Base-by-base conservation (phyloP, 805 yeast species). In the Zygoascus bituminiphila region DNA sequence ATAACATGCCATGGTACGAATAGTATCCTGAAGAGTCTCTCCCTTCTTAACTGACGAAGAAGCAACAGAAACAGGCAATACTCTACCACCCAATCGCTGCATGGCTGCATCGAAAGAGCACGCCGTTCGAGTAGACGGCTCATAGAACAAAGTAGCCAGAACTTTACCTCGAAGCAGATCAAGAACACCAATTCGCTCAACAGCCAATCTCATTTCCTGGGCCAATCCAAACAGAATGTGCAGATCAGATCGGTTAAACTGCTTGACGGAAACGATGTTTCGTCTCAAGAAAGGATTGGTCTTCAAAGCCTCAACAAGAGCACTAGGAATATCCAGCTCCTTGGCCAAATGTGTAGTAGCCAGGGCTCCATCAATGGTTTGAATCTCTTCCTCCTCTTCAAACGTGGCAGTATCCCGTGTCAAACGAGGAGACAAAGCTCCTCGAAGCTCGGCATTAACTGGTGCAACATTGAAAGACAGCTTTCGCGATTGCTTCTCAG, bases 11-110 rank as follows among this genome's bases (percentile, higher is more conserved):
- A 93, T 75, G 12, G 97, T 81, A 69, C 98, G 81, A 57, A 93
- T 80, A 36, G 98, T 93, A 65, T 93, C 99, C 71, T 91, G 97
- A 63, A 93, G 75, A 41, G 97, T 85, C 75, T 93, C 99, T 57
- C 99, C 99, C 76, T 93, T 93, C 74, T 88, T 86, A 44, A 89
- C 96, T 21, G 96, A 87, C n/a, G 98, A 89, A 29, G 88, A 76
- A 55, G 78, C 80, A 52, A 93, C 84, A 54, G 85, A 76, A 55
- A 93, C 84, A 48, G 94, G 78, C 57, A 94, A 85, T 58, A 88
- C 95, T 69, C 96, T 81, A 64, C 99, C 99, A 67, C 99, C 99
- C 60, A 93, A 76, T 73, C 99, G 85, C 75, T 93, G 98, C 98
- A 93, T 93, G 52, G 99, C 99, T 60, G 96, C 96, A 67, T 93